Evolutionary conservation across 495 filamentous ascomycete species (phyloP).

Genomic region (Tetracladium setigerum): DNA sequence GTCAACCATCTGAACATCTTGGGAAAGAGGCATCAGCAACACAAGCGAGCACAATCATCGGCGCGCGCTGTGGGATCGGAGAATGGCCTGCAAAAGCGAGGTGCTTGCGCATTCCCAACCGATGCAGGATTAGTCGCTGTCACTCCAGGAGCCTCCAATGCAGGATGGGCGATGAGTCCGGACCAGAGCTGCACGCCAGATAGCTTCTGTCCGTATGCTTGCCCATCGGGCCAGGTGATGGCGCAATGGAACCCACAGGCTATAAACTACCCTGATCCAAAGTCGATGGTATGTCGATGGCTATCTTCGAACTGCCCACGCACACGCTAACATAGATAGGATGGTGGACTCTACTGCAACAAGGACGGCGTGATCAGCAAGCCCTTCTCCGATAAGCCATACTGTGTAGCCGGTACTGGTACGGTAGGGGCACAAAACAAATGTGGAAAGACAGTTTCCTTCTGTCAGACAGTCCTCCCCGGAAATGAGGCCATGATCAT

Average conservation of each 20-base stretch:
- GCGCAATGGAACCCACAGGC: slow-evolving; percentile 71
- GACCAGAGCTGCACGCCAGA: slow-evolving; percentile 63
- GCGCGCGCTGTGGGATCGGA: slow-evolving; percentile 14
- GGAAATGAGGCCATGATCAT: slow-evolving; percentile 90
- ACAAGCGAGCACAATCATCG: slow-evolving; percentile 12
- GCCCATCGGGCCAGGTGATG: slow-evolving; percentile 66
- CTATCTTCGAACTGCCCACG: background rate
- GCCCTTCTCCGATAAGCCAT: slow-evolving; percentile 60
- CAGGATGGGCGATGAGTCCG: slow-evolving; percentile 77
- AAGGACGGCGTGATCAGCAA: slow-evolving; percentile 57
- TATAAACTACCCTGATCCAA: slow-evolving; percentile 58
- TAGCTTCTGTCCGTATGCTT: slow-evolving; percentile 73
- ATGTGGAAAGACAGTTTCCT: slow-evolving; percentile 51
- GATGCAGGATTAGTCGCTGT: slow-evolving; percentile 63
- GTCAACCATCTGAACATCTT: slow-evolving; percentile 15
- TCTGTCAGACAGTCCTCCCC: slow-evolving; percentile 78
- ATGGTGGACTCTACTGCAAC: slow-evolving; percentile 73
- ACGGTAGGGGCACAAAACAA: slow-evolving; percentile 57
- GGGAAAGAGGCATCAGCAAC: slow-evolving; percentile 9
- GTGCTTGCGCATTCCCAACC: slow-evolving; percentile 56
- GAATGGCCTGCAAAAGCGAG: slow-evolving; percentile 23
- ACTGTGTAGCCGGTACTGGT: slow-evolving; percentile 67
- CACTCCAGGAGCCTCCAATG: slow-evolving; percentile 57
- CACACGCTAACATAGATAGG: slow-evolving; percentile 39
- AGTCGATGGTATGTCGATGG: slow-evolving; percentile 59